Base-by-base conservation (phyloP, 1,284 basidiomycete genomes). In the Cerrena zonata region DNA sequence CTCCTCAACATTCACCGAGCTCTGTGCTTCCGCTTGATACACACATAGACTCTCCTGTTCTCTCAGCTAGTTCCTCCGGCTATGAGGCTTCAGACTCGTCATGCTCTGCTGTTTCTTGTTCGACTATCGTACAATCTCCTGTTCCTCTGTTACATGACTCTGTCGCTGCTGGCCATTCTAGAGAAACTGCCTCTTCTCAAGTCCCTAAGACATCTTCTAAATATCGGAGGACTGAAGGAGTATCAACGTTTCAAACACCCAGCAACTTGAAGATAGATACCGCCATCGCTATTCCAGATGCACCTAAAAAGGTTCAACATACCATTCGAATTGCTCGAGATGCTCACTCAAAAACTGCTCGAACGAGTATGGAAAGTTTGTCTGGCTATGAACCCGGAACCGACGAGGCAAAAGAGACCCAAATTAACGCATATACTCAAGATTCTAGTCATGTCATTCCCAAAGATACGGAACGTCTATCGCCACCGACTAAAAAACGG, bases 251-350 rank as follows among this genome's bases (percentile, higher is more conserved):
- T 34, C 15, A 34, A 4, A 46, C 44, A 5, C 44, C 44, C 13
- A 27, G 34, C n/a, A 11, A 27, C 15, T 4, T 19, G 4, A n/a
- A n/a, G n/a, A n/a, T n/a, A n/a, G 26, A 26, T n/a, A 23, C 5
- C n/a, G 44, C 24, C 23, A 4, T n/a, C n/a, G 44, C 23, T 27
- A 44, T 41, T n/a, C 55, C 52, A 30, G 11, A 38, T 39, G 52
- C 55, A 12, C 55, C 55, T 4, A 53, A 48, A 42, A 56, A 56
- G 25, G 24, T 24, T 18, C 48, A 44, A n/a, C 49, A 45, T 22
- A 49, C 49, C 30, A 52, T 56, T 24, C 45, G 41, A 34, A 25
- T 45, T 3, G 41, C 43, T 11, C 11, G 12, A 24, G 11, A 10
- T n/a, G n/a, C n/a, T n/a, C n/a, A n/a, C n/a, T n/a, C n/a, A 19